Conservation (phyloP, 805 yeast genomes). For the Barnettozyma botsteinii region DNA sequence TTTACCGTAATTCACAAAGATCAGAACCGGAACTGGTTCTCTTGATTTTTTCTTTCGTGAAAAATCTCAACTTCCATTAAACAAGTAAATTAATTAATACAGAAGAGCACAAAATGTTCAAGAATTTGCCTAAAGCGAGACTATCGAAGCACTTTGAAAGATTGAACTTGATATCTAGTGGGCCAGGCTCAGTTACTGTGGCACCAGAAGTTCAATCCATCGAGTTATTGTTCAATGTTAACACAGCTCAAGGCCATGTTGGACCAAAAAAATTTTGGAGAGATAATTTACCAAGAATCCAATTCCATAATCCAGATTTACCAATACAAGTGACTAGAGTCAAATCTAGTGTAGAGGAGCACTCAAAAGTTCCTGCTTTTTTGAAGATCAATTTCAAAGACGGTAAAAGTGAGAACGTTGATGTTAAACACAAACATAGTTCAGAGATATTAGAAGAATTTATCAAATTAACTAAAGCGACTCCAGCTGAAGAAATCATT, state of each 20-base stretch:
- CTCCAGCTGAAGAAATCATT: slow-evolving; percentile 35
- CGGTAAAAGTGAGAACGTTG: slow-evolving; percentile 38
- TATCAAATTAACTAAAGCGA: slow-evolving; percentile 46
- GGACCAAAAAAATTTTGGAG: slow-evolving; percentile 73
- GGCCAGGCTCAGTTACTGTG: slow-evolving; percentile 34
- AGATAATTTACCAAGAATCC: slow-evolving; percentile 64
- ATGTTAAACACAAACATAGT: slow-evolving; percentile 46
- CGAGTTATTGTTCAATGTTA: slow-evolving; percentile 48
- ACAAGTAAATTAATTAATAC: no score
- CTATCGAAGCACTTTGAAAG: slow-evolving; percentile 44
- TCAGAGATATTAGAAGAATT: slow-evolving; percentile 53
- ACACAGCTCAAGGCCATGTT: slow-evolving; percentile 47
- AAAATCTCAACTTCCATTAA: background rate
- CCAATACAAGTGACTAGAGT: slow-evolving; percentile 58
- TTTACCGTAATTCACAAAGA: no score
- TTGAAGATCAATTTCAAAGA: slow-evolving; percentile 35
- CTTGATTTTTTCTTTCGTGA: no score
- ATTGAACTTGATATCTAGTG: slow-evolving; percentile 47
- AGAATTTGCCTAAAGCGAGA: slow-evolving; percentile 34
- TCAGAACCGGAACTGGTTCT: no score
- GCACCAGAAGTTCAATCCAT: slow-evolving; percentile 35
- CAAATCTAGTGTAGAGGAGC: slow-evolving; percentile 34
- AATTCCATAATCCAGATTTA: slow-evolving; percentile 74
- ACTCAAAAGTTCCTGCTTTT: slow-evolving; percentile 38
- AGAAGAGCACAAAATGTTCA: slow-evolving; percentile 12